These are phyloP conservation scores for Dichotomocladium elegans DNA, from an alignment of 371 early-diverging fungal genomes.

Conservation along the genomic window DNA sequence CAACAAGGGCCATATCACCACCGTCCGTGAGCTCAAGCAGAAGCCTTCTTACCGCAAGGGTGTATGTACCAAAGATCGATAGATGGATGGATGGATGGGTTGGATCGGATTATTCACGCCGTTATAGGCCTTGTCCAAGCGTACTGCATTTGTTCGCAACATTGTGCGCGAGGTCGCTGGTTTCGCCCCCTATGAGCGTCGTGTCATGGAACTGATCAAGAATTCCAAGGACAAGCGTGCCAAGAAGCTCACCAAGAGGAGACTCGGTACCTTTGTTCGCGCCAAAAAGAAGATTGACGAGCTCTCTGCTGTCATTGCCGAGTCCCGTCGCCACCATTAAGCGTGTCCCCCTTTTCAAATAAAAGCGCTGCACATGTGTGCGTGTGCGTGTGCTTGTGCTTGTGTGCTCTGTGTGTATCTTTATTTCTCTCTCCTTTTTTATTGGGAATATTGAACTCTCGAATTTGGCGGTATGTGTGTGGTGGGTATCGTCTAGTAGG, in stretches of 20 bases:
- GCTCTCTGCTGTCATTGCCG: constrained; percentile 89
- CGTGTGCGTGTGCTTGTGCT: too few species aligned
- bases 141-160: constrained; percentile 88
- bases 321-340: constrained; percentile 79
- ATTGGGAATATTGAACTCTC: too few species aligned
- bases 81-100: constrained; percentile 26
- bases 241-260: constrained; percentile 96
- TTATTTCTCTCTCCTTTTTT: too few species aligned
- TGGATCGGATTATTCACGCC: not conserved
- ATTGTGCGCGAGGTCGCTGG: constrained; percentile 97
- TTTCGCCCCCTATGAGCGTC: constrained; percentile 98
- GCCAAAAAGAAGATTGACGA: constrained; percentile 99
- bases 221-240: constrained; percentile 99
- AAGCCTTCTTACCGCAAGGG: constrained; percentile 86
- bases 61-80: constrained; percentile 59
- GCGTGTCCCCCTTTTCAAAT: too few species aligned
- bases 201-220: constrained; percentile 99
- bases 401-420: too few species aligned
- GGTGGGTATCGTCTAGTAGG: too few species aligned
- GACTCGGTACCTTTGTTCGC: constrained; percentile 95
- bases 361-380: too few species aligned
- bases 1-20: constrained; percentile 87
- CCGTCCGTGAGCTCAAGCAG: constrained; percentile 72
- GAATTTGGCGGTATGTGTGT: too few species aligned
- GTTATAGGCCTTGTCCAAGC: constrained; percentile 70